Percentiles rank a stretch among this genome's conserved stretches.
Conservation (phyloP, 2,329 filamentous ascomycete species). For the Thielaviopsis populi region DNA sequence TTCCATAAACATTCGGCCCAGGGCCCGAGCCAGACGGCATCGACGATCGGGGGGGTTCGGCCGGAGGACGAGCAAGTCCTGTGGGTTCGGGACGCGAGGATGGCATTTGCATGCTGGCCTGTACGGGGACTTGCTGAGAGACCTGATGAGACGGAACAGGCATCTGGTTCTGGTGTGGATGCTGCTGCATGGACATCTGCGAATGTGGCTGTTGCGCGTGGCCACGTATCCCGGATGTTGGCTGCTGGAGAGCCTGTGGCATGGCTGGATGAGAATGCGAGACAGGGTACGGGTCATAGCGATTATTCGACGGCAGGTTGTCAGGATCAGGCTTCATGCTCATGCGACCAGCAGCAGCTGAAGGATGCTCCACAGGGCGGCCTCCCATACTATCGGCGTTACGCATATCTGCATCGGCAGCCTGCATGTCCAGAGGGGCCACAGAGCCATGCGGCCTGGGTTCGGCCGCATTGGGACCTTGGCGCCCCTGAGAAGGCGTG, state of each 20-base stretch:
- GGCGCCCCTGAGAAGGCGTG: neutral
- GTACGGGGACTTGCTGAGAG: neutral
- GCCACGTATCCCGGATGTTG: neutral
- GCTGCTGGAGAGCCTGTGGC: neutral
- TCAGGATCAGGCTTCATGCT: slow-evolving; percentile 14
- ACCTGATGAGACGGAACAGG: neutral
- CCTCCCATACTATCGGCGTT: neutral
- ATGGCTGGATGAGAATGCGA: neutral
- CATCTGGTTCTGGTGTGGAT: slow-evolving; percentile 5
- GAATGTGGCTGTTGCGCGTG: neutral
- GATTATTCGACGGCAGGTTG: neutral
- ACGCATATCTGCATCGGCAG: slow-evolving; percentile 10
- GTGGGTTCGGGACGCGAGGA: neutral
- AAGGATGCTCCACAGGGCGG: slow-evolving; percentile 5
- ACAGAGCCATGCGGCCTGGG: neutral
- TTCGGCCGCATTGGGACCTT: neutral
- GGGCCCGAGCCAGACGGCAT: neutral
- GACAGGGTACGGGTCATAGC: neutral
- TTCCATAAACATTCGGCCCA: neutral
- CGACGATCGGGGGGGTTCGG: neutral
- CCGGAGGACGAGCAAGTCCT: neutral
- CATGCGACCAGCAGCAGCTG: slow-evolving; percentile 8
- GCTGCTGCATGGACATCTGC: slow-evolving; percentile 9
- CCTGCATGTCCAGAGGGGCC: slow-evolving; percentile 4
- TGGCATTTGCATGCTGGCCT: neutral